A percentile compares a stretch with the other conserved stretches of the same genome.
phyloP scores from a whole-genome alignment of 108 stramenopile genomes.

The Stephanodiscus triporus region DNA sequence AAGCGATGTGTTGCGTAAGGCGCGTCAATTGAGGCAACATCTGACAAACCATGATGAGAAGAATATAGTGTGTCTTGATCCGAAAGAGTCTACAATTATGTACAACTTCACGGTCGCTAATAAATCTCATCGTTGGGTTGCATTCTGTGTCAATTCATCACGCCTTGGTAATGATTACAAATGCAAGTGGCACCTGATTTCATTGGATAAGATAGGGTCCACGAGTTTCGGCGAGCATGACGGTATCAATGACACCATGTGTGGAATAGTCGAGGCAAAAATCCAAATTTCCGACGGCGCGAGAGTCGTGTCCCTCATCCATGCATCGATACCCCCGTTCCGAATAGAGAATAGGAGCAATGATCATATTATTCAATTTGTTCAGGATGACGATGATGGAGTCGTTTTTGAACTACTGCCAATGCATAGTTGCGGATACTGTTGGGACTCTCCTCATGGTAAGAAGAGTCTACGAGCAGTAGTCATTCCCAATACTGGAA shows the following conservation, averaged over 20 bases:
- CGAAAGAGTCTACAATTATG: constrained; percentile 34
- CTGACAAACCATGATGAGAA: constrained; percentile 8
- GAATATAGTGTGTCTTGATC: constrained; percentile 7
- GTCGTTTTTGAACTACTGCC: constrained; percentile 48
- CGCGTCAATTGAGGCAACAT: constrained; percentile 16
- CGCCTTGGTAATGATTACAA: constrained; percentile 8
- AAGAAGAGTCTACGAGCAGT: constrained; percentile 30
- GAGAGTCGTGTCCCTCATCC: constrained; percentile 23
- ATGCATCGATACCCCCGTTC: constrained; percentile 37
- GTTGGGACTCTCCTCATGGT: constrained; percentile 47
- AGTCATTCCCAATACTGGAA: constrained; percentile 5
- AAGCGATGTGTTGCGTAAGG: constrained; percentile 18
- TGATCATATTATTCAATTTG: constrained; percentile 39
- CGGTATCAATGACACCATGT: constrained; percentile 31
- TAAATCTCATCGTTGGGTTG: constrained; percentile 19
- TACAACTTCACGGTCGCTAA: constrained; percentile 19
- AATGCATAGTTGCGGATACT: constrained; percentile 48
- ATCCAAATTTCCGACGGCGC: constrained; percentile 20
- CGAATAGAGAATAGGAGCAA: constrained; percentile 44
- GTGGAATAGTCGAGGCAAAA: constrained; percentile 41
- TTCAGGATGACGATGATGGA: constrained; percentile 47
- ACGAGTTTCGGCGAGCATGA: constrained; percentile 45
- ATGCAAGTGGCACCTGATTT: constrained; percentile 46
- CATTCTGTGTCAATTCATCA: constrained; percentile 28
- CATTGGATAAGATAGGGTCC: constrained; percentile 14